Base-by-base conservation (phyloP, 345 rosid genomes). In the Kandelia obovata region DNA sequence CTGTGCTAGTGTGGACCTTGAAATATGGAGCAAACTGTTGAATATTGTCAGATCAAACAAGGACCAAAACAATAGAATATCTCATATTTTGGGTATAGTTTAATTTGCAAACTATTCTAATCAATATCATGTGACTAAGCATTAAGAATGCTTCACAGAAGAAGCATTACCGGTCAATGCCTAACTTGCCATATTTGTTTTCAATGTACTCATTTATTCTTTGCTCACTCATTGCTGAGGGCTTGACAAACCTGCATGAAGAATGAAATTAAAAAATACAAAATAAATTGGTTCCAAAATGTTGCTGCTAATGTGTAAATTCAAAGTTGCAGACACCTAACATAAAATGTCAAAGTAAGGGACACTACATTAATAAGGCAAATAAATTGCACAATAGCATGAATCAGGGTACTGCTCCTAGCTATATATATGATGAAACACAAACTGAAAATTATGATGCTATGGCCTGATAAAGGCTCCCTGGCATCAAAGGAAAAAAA, bases 151-250 rank as follows among this genome's bases (percentile, higher is more conserved):
- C 58, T 28, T 7, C 10, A 5, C 43, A 68, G 62, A 39, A 67
- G 30, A 65, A 57, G 31, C 23, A 69, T 39, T 84, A 94, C 98
- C 94, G 83, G 69, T 94, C 91, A 75, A 94, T 94, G 64, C 98
- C 95, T 65, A 94, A 71, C 80, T 88, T 87, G 2, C 98, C 97
- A 56, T 91, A 94, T 81, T 94, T 93, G 76, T 90, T 95, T 75
- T 78, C 82, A 3, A 94, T 85, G 71, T 91, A 94, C 73, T 84
- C 82, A 64, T 87, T 87, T 62, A 85, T 76, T 68, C 91, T 88
- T 73, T 82, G 83, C 80, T 84, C 90, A 5, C 81, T 83, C 96
- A 94, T 89, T 77, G 86, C 80, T 58, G 88, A 65, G 25, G 98
- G 98, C 85, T 89, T 85, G 58, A 89, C 97, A 61, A 94, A 94